Evolutionary conservation across 1,139 yeast genomes (phyloP), one percentile per base, ranked within the genome.

Genomic region (Nakaseomyces glabratus): DNA sequence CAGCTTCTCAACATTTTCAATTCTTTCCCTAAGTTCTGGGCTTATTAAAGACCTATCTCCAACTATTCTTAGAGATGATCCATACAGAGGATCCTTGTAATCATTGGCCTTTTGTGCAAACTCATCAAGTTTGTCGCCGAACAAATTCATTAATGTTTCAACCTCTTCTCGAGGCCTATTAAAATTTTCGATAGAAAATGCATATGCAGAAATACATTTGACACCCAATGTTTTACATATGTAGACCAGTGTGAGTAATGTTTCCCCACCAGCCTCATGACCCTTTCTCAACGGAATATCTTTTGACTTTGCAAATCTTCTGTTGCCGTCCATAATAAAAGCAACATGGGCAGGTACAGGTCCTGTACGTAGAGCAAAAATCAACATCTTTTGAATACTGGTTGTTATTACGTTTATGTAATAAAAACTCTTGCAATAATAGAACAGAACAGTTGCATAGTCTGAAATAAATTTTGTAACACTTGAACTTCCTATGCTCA

Each of bases 291-390:
- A 55, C 45, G 84, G 86, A 38, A 82, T 65, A 35, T 80, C 72
- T 39, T 70, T 73, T 26, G 61, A 62, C 40, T 73, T 71, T 6
- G 98, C 98, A 55, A 69, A 90, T 30, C 97, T 67, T 45, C 98
- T 65, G 61, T 90, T 93, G 2, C 98, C 98, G 57, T 90, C 98
- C 98, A 90, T 93, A 39, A 90, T 85, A 49, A 90, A 76, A 0
- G 95, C 95, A 21, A 93, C 75, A 61, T 93, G 98, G 36, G 67
- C 62, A 2, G 98, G 98, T 1, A 82, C 68, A 1, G 84, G 81
- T 0, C 96, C 96, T 1, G 84, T 72, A 40, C 63, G 66, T 20
- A 86, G 60, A 12, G 77, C 63, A 13, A 59, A 50, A 1, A 80
- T 75, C 41, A 76, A 55, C 21, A 64, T 50, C 35, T 58, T 60